A percentile compares a stretch with the other conserved stretches of the same genome.
Conservation (phyloP, 1,284 basidiomycete species). For the Marasmius sp. region DNA sequence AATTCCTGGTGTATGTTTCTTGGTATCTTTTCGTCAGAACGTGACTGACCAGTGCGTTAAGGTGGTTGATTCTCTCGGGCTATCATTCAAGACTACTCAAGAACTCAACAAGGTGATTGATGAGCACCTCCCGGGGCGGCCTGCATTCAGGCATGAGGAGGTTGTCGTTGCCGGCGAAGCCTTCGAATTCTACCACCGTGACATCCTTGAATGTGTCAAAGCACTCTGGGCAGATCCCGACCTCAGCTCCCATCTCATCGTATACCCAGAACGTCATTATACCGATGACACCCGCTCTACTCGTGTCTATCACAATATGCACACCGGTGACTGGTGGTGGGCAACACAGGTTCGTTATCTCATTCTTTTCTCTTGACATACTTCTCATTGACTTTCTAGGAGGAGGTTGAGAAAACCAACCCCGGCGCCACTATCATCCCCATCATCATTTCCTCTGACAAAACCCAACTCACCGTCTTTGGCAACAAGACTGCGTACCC, state of each 20-base stretch:
- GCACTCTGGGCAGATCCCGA: conserved; percentile 8
- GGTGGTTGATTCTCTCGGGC: not conserved
- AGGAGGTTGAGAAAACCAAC: conserved; percentile 28
- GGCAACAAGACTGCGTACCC: conserved; percentile 39
- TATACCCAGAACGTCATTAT: conserved; percentile 33
- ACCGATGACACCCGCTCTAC: conserved; percentile 8
- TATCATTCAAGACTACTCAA: not conserved
- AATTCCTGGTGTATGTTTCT: not conserved
- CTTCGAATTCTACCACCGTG: conserved; percentile 7
- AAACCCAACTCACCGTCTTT: conserved; percentile 32
- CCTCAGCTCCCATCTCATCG: conserved; percentile 16
- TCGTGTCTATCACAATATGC: conserved; percentile 31
- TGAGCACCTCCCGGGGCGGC: not conserved
- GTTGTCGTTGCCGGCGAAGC: conserved; percentile 7
- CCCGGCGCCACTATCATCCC: conserved; percentile 39
- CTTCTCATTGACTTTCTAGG: not conserved
- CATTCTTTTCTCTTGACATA: not conserved
- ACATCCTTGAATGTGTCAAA: conserved; percentile 3
- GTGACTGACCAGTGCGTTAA: too few species aligned
- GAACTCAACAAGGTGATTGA: conserved; percentile 7
- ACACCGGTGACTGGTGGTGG: conserved; percentile 41
- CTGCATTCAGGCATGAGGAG: conserved; percentile 1
- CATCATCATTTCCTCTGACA: conserved; percentile 23
- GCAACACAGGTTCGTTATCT: conserved; percentile 27
- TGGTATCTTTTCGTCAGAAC: too few species aligned